Evolutionary conservation across 441 rosid species (phyloP).

Genomic region (Erysimum pusillum): DNA sequence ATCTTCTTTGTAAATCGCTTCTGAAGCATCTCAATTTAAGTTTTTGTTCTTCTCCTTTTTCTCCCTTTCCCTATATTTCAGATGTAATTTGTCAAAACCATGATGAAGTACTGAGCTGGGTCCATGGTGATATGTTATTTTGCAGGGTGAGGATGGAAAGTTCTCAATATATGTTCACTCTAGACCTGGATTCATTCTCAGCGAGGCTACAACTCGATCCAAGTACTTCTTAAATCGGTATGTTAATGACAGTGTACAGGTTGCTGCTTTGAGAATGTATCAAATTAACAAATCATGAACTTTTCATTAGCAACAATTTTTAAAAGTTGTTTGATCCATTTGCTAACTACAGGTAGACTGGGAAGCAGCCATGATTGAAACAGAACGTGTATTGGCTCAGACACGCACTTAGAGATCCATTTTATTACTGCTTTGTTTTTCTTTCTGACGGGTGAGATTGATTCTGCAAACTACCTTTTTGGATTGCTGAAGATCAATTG

Average conservation of each 20-base stretch:
- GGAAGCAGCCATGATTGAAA: slow-evolving; percentile 96
- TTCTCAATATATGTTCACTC: slow-evolving; percentile 93
- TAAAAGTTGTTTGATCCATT: neutral
- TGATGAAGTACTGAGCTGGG: slow-evolving; percentile 6
- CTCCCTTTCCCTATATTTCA: no score
- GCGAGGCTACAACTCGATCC: slow-evolving; percentile 85
- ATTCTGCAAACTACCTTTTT: slow-evolving; percentile 16
- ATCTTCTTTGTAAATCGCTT: no score
- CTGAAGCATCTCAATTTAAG: no score
- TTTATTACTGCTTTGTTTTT: slow-evolving; percentile 85
- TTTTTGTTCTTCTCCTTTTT: no score
- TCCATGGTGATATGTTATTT: slow-evolving; percentile 18
- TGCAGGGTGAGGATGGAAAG: slow-evolving; percentile 78
- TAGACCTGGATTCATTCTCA: slow-evolving; percentile 91
- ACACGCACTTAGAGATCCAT: slow-evolving; percentile 85
- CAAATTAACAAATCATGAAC: neutral
- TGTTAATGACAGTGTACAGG: slow-evolving; percentile 94
- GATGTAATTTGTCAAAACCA: no score
- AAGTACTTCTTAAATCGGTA: slow-evolving; percentile 75
- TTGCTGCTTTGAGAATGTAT: slow-evolving; percentile 39
- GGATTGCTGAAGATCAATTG: slow-evolving; percentile 12
- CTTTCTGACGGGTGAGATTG: slow-evolving; percentile 87
- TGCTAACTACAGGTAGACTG: slow-evolving; percentile 81
- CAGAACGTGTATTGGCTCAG: slow-evolving; percentile 90
- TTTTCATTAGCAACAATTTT: neutral